Evolutionary conservation across 1,139 yeast species (phyloP).

Genomic region (Fermentozyma sake): DNA sequence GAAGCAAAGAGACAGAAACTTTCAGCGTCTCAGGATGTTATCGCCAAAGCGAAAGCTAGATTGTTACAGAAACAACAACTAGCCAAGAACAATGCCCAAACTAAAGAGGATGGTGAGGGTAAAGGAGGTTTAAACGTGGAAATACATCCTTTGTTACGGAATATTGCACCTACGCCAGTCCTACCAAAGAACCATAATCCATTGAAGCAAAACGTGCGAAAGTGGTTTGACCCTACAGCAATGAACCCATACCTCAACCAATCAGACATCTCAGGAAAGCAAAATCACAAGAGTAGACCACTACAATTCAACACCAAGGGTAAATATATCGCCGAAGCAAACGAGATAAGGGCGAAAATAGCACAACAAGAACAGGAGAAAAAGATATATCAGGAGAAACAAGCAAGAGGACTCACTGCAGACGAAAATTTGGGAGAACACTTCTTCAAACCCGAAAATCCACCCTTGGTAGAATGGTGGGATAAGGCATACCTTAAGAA

Average conservation of each 20-base stretch:
- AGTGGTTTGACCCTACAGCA: constrained; percentile 34
- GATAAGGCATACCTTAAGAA: constrained; percentile 49
- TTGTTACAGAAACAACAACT: constrained; percentile 2
- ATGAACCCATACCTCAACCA: constrained; percentile 64
- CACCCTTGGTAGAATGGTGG: constrained; percentile 83
- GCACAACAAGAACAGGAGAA: constrained; percentile 27
- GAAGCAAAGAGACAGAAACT: no score
- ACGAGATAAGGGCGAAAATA: constrained; percentile 42
- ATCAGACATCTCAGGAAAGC: constrained; percentile 10
- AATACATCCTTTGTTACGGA: constrained; percentile 53
- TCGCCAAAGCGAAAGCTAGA: constrained; percentile 15
- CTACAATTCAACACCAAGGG: constrained; percentile 57
- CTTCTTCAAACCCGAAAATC: constrained; percentile 38
- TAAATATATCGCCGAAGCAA: constrained; percentile 55
- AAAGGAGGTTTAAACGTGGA: constrained; percentile 49
- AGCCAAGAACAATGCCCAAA: neutral
- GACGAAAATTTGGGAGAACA: constrained; percentile 50
- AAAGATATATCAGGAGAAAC: constrained; percentile 19
- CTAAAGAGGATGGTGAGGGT: constrained; percentile 5
- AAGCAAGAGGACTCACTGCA: constrained; percentile 43
- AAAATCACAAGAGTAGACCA: constrained; percentile 19
- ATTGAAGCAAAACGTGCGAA: constrained; percentile 22
- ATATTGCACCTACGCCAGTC: constrained; percentile 21
- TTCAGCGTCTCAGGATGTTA: no score
- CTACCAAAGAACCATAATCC: constrained; percentile 27